These are phyloP conservation scores for Cladorrhinum sp. DNA, from an alignment of 2,329 filamentous ascomycete genomes.

Conservation along the genomic window DNA sequence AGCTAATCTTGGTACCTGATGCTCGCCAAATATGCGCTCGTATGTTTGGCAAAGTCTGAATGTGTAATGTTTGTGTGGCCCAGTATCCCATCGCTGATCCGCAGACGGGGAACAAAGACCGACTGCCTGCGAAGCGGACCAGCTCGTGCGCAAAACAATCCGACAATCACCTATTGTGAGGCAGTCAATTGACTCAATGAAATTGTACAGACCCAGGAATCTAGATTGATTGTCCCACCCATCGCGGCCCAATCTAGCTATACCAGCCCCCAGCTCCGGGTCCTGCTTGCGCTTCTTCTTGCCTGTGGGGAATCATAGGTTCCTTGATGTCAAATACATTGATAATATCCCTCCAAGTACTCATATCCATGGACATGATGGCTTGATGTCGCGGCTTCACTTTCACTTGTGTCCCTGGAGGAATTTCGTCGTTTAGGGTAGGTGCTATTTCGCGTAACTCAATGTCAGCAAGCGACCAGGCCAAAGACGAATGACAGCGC, in stretches of 20 bases:
- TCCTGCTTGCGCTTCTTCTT: constrained; percentile 51
- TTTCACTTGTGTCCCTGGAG: constrained; percentile 30
- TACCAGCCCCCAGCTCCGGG: constrained; percentile 65
- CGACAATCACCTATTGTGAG: neutral
- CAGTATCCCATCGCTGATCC: neutral
- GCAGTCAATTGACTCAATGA: neutral
- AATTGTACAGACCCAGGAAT: neutral
- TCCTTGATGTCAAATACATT: constrained; percentile 72
- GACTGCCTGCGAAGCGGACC: too few relatives aligned
- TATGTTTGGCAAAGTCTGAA: neutral
- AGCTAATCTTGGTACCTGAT: neutral
- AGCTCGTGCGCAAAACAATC: too few relatives aligned
- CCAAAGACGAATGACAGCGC: constrained; percentile 23
- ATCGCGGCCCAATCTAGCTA: constrained; percentile 32
- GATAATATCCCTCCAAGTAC: constrained; percentile 76
- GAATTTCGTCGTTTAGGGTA: constrained; percentile 46
- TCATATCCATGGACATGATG: constrained; percentile 82
- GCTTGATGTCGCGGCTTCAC: constrained; percentile 69
- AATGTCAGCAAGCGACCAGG: constrained; percentile 30
- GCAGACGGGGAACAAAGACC: neutral
- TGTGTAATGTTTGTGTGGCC: neutral
- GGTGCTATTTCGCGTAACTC: constrained; percentile 37
- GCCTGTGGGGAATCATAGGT: constrained; percentile 79
- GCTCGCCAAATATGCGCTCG: neutral
- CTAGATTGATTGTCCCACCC: too few relatives aligned